Evolutionary conservation across 2,329 filamentous ascomycete genomes (phyloP).

Genomic region (Aspergillus sp.): DNA sequence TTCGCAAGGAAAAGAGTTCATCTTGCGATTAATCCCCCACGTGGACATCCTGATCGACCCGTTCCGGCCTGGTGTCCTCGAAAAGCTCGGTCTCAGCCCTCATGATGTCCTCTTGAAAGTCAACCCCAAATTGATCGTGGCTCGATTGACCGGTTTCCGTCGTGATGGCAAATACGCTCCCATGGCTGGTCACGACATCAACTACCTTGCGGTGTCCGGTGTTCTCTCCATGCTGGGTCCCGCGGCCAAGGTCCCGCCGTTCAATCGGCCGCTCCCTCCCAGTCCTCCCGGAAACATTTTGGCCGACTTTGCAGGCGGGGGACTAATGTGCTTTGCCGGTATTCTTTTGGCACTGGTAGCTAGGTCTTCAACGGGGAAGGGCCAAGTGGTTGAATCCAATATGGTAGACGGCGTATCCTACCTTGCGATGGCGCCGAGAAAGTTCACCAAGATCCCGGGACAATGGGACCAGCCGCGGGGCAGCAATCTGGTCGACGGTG

Average conservation of each 20-base stretch:
- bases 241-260: conserved; percentile 57
- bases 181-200: conserved; percentile 92
- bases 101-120: conserved; percentile 56
- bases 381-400: conserved; percentile 86
- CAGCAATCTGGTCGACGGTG: conserved; percentile 73
- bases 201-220: conserved; percentile 83
- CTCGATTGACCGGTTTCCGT: conserved; percentile 82
- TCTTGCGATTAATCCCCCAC: not conserved
- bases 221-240: conserved; percentile 71
- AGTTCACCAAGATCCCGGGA: conserved; percentile 56
- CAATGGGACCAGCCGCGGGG: conserved; percentile 63
- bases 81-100: conserved; percentile 73
- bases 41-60: conserved; percentile 83
- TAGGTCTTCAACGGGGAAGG: conserved; percentile 59
- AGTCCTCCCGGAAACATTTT: conserved; percentile 71
- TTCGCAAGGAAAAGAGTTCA: conserved; percentile 22
- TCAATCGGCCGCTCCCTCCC: not conserved
- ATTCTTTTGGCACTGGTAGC: conserved; percentile 72
- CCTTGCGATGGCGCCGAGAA: conserved; percentile 70
- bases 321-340: conserved; percentile 72
- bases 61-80: conserved; percentile 81
- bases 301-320: conserved; percentile 84
- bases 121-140: conserved; percentile 74
- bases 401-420: conserved; percentile 86
- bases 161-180: conserved; percentile 73